Conservation (phyloP, 2,329 filamentous ascomycete genomes). For the Clarireedia homoeocarpa region DNA sequence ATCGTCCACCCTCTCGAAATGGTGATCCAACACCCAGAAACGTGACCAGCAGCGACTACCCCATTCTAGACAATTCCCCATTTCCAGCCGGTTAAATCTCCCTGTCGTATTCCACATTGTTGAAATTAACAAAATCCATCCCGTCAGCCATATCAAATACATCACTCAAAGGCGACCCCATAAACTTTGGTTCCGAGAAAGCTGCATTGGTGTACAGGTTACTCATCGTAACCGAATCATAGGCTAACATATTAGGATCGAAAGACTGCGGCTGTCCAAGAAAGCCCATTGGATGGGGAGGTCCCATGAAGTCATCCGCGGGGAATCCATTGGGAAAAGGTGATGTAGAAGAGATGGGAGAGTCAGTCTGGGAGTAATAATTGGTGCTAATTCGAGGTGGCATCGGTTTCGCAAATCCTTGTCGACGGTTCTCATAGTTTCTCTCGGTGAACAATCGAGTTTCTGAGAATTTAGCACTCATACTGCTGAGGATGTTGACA, state of each 20-base stretch:
- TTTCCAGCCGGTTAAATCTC: neutral
- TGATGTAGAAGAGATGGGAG: neutral
- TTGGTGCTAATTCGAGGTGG: neutral
- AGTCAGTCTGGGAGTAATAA: neutral
- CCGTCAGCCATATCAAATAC: neutral
- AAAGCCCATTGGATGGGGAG: neutral
- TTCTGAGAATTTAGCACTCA: neutral
- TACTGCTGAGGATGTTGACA: neutral
- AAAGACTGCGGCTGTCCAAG: neutral
- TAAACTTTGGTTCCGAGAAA: neutral
- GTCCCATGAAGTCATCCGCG: neutral
- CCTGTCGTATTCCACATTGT: neutral
- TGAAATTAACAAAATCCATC: neutral
- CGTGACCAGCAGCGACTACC: too few relatives aligned
- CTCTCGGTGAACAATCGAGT: neutral
- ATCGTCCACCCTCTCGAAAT: too few relatives aligned
- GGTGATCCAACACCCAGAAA: too few relatives aligned
- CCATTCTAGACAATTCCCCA: too few relatives aligned
- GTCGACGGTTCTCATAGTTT: neutral
- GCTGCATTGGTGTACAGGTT: neutral
- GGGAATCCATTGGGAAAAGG: neutral
- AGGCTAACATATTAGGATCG: neutral
- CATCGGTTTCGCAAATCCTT: neutral
- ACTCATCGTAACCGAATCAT: neutral
- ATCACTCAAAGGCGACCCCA: neutral